These are phyloP conservation scores for Fonsecaea pugnacius DNA, from an alignment of 2,329 filamentous ascomycete species.

Conservation along the genomic window DNA sequence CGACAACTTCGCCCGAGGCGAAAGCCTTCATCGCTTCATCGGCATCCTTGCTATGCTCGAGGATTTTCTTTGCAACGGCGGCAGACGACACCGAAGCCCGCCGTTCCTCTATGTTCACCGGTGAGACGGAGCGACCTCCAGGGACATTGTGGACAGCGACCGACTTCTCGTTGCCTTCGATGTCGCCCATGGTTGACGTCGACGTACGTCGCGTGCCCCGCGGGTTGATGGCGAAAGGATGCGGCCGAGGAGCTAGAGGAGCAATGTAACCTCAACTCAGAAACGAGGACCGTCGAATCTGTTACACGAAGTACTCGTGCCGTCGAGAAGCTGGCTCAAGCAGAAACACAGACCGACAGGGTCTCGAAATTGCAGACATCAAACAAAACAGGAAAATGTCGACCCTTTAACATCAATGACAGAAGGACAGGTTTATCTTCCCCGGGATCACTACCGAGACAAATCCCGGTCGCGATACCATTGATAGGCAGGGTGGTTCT, in stretches of 20 bases:
- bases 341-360: background rate
- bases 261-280: background rate
- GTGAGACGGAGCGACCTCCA: constrained; percentile 28
- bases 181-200: constrained; percentile 24
- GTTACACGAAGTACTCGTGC: background rate
- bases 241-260: background rate
- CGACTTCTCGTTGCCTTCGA: constrained; percentile 27
- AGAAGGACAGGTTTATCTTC: background rate
- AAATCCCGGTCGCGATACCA: constrained; percentile 7
- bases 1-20: constrained; percentile 55
- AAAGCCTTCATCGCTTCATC: constrained; percentile 66
- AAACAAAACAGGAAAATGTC: background rate
- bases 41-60: constrained; percentile 61
- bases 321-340: background rate
- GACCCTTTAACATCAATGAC: background rate
- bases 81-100: constrained; percentile 26
- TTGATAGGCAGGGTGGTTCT: constrained; percentile 3
- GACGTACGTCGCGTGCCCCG: constrained; percentile 1
- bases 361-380: background rate
- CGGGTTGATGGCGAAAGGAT: background rate
- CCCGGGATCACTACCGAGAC: constrained; percentile 5
- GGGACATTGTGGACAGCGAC: constrained; percentile 23
- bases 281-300: background rate
- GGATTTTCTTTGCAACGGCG: constrained; percentile 42
- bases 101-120: constrained; percentile 27